Base-by-base conservation (phyloP, 176 grass and related monocot species). In the Dactylis glomerata region DNA sequence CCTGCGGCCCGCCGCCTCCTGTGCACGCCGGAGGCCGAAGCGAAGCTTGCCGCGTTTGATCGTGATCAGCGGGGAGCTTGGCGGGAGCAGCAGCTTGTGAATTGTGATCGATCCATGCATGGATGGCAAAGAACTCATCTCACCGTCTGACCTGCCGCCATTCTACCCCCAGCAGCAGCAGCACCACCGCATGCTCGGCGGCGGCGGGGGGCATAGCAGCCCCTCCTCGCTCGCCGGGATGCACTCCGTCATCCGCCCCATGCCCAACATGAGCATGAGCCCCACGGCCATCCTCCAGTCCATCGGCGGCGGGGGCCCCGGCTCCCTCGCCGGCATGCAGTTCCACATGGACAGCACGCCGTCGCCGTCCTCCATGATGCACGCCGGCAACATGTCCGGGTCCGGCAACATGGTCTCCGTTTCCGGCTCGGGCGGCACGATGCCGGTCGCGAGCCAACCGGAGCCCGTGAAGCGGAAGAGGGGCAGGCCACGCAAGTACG, bases 401-500 rank as follows among this genome's bases (percentile, higher is more conserved):
- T 52, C 71, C 1, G 36, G 10, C 31, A 59, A 59, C 56, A 27
- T 24, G 54, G 54, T 1, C 46, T 82, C 85, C 0, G 82, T 10
- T 36, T 69, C 73, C 5, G 78, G 23, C 45, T 58, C 69, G 0
- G 30, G 10, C 38, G 24, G 28, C 8, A 49, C 70, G 1, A 26
- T 77, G 63, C 73, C 63, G 19, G 72, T 30, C 1, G 2, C 10
- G 14, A 68, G 17, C 28, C 46, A 17, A 13, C 78, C 83, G 10
- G 77, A 87, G 28, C 85, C 72, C 2, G 78, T 97, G 19, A 97
- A 92, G 70, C 83, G 92, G 31, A 97, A 94, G 71, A 27, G 94
- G 50, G 94, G 94, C 22, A 77, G 94, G 61, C 94, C 92, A 22
- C 86, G 94, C 52, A 97, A 97, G 83, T 97, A 97, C 77, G 90